Evolutionary conservation across 1,284 basidiomycete genomes (phyloP), one percentile per base, ranked within the genome.

Genomic region (Cystobasidium sp.): DNA sequence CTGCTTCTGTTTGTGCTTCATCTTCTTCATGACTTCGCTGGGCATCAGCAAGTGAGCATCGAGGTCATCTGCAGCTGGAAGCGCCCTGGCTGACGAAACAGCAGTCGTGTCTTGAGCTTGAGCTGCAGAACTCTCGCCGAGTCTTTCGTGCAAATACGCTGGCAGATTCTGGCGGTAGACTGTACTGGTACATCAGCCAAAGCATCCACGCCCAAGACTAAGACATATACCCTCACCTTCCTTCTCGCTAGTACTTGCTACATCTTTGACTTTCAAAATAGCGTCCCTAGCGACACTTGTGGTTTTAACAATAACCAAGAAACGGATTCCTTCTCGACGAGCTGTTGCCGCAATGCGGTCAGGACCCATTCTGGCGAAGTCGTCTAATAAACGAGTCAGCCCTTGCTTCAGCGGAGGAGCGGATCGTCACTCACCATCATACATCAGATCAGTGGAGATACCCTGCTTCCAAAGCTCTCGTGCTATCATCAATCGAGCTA

Each of bases 401-500:
- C 3, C 8, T 16, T 14, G 8, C 20, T n/a, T 24, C 5, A 6
- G 44, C 6, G 44, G 6, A 5, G 20, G 44, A 22, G 24, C 41
- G 24, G 3, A 20, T 10, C 14, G 5, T 22, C 8, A 22, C 55
- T 53, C 8, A 53, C 16, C 67, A 24, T 44, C 24, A 66, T 75
- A 76, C 72, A 76, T 75, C 74, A 88, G 77, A 76, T 88, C 87
- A 0, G 87, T 86, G 37, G 83, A 80, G 47, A 87, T 83, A 0
- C 85, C 85, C 2, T 84, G 83, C 14, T 84, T 80, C 87, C 87
- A 88, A 7, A 88, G 81, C 76, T 86, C 85, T 6, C 84, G 83
- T 16, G 84, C 84, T 51, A 88, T 80, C 49, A 83, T 82, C 59
- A 87, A 81, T 6, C 86, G 81, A 6, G 81, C 80, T 12, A 83